Percentiles rank a stretch among this genome's conserved stretches.
phyloP scores from a whole-genome alignment of 257 asterid species.

The Ballota nigra region DNA sequence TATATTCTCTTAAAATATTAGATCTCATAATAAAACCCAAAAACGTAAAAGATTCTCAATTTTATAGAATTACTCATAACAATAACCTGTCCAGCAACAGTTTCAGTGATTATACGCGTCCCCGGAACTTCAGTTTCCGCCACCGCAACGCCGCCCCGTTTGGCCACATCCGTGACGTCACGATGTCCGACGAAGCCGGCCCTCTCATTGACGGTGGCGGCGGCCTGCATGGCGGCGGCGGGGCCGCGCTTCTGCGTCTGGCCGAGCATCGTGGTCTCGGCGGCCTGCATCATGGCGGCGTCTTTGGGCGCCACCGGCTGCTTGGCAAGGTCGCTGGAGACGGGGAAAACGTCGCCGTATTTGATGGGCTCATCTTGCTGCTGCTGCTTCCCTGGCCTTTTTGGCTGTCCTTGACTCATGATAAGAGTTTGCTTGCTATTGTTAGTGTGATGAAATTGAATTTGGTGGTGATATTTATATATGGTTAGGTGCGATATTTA shows the following conservation, averaged over 20 bases:
- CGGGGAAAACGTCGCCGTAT: constrained; percentile 57
- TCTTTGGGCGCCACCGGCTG: constrained; percentile 58
- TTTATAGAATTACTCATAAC: neutral
- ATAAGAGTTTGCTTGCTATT: no score
- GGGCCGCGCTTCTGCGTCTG: constrained; percentile 54
- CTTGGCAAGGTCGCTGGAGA: constrained; percentile 51
- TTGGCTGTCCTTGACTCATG: constrained; percentile 56
- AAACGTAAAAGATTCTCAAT: no score
- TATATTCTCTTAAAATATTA: no score
- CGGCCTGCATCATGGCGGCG: constrained; percentile 74
- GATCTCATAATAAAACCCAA: no score
- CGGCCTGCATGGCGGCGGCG: constrained; percentile 63
- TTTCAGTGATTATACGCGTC: constrained; percentile 49
- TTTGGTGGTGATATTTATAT: neutral
- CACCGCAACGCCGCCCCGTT: constrained; percentile 42
- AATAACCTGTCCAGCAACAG: constrained; percentile 48
- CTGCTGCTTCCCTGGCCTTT: constrained; percentile 25
- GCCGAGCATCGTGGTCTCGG: constrained; percentile 49
- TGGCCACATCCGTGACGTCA: constrained; percentile 38
- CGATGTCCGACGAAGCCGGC: constrained; percentile 51
- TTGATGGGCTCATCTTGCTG: constrained; percentile 43
- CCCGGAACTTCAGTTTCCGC: constrained; percentile 47
- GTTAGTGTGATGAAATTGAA: neutral
- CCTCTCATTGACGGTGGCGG: constrained; percentile 50
- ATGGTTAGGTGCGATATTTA: no score